Conservation (phyloP, 495 filamentous ascomycete genomes). For the Tuber indicum region DNA sequence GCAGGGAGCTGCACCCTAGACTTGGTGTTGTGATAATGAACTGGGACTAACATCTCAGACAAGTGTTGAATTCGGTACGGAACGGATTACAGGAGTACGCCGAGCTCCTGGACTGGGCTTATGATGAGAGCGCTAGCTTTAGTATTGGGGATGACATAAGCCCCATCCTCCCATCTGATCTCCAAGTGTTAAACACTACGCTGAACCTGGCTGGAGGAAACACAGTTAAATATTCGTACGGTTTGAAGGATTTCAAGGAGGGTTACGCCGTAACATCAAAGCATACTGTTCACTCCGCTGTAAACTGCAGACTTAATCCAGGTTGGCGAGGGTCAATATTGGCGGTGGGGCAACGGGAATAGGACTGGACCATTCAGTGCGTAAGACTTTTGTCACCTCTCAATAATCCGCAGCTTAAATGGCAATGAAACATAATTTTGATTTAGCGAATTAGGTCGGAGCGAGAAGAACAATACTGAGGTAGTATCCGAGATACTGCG, state of each 20-base stretch:
- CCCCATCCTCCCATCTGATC: background rate
- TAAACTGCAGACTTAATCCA: background rate
- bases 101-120: background rate
- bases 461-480: background rate
- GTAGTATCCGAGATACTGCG: background rate
- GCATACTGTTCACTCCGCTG: background rate
- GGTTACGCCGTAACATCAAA: background rate
- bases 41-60: background rate
- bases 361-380: background rate
- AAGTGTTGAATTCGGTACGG: background rate
- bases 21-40: background rate
- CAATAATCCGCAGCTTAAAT: background rate
- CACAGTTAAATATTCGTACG: background rate
- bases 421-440: background rate
- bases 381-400: background rate
- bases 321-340: background rate
- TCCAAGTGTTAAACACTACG: background rate
- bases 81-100: background rate
- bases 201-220: background rate
- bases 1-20: background rate
- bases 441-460: background rate
- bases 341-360: background rate
- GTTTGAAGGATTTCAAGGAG: background rate
- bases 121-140: fast-evolving
- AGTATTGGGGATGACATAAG: background rate